Evolutionary conservation across 73 alveolate species (phyloP), one percentile per base, ranked within the genome.

Genomic region (Effrenium voratum): DNA sequence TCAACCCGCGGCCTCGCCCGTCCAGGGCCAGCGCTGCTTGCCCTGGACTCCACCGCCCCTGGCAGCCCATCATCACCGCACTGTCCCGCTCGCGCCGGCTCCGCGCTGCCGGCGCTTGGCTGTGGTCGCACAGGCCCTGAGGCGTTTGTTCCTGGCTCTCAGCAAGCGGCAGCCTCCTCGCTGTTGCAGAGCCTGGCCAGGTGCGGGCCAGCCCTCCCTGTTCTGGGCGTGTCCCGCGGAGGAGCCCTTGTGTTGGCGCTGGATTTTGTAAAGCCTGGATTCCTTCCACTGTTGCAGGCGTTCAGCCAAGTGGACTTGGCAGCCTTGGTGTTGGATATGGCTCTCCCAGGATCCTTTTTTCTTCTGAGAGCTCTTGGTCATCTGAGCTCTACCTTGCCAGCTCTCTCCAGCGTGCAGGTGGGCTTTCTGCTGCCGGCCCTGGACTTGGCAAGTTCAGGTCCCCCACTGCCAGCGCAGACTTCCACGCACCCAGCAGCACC

Each of bases 241-340:
- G 98, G 63, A 3, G 49, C 40, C 49, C 19, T 44, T 5, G 79
- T 92, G 63, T 57, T 34, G 36, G 68, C 52, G 36, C 26, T 75
- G 92, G 98, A 92, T 40, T 45, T 22, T 41, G 92, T 52, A 28
- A 44, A 72, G 45, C 32, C 36, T 41, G 98, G 40, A 32, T 2
- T 47, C 50, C 40, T 34, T 13, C 46, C 75, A 50, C 72, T 43
- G 41, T n/a, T 55, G 44, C 90, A 41, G 49, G 24, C 81, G 81
- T 40, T 40, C 44, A 50, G 40, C 50, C 32, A 49, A 40, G 30
- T 34, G 82, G 98, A 55, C 63, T 46, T 38, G n/a, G 81, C 60
- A 60, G 32, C 44, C 4, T 43, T 60, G 60, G 36, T 44, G 3
- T 85, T 85, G 44, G 94, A 83, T 55, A 43, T 26, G 13, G 30